Conservation (phyloP, 1,284 basidiomycete species). For the Pseudozyma flocculosa region DNA sequence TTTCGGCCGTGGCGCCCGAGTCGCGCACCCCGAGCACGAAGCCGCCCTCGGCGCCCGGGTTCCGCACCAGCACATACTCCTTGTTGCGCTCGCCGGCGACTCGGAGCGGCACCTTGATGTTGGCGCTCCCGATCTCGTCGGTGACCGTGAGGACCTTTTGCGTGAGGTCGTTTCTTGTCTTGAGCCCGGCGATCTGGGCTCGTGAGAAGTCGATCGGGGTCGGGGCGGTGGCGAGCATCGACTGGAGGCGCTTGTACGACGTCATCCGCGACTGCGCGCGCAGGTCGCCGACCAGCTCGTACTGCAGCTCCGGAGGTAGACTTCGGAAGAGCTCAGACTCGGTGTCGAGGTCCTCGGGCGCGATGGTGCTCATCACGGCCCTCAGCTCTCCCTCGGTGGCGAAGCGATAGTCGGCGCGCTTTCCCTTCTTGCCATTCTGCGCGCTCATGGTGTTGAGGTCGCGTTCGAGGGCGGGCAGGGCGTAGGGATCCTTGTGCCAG, state of each 20-base stretch:
- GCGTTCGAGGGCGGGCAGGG: conserved; percentile 48
- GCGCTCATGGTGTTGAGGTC: conserved; percentile 32
- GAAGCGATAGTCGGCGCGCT: conserved; percentile 50
- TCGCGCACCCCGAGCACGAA: conserved; percentile 90
- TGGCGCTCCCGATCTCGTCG: conserved; percentile 82
- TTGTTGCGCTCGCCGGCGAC: conserved; percentile 92
- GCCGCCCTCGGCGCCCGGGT: conserved; percentile 76
- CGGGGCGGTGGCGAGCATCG: conserved; percentile 78
- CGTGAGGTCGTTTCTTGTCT: conserved; percentile 85
- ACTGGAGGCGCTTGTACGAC: conserved; percentile 83
- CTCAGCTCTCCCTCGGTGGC: conserved; percentile 54
- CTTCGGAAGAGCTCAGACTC: conserved; percentile 69
- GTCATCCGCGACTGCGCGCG: conserved; percentile 90
- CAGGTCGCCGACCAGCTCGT: conserved; percentile 96
- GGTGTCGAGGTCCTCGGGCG: conserved; percentile 54
- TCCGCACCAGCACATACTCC: conserved; percentile 90
- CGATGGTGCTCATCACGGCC: conserved; percentile 47
- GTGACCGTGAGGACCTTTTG: conserved; percentile 93
- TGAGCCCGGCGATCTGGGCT: conserved; percentile 75
- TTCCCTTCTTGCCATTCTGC: conserved; percentile 22
- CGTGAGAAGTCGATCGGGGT: conserved; percentile 93
- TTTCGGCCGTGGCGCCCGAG: conserved; percentile 69
- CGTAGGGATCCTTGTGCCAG: conserved; percentile 55
- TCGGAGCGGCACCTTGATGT: conserved; percentile 81
- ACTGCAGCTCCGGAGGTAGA: conserved; percentile 91